Evolutionary conservation across 1,284 basidiomycete species (phyloP).

Genomic region (Hypsizygus ulmarius): DNA sequence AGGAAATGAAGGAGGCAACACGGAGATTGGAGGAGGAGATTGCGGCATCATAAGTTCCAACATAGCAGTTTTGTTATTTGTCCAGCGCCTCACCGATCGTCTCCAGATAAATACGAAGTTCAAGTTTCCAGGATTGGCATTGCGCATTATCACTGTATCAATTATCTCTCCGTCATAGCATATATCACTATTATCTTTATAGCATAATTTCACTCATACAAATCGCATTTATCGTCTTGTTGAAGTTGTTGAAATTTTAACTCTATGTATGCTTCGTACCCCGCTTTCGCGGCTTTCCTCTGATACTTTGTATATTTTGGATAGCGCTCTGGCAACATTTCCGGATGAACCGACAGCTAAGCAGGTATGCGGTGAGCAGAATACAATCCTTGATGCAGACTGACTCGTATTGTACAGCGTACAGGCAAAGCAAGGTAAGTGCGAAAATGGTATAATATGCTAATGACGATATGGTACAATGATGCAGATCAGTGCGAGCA

Average conservation of each 20-base stretch:
- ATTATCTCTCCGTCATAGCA: not conserved
- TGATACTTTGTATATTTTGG: no score
- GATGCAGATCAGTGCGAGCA: not conserved
- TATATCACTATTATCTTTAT: conserved; percentile 2
- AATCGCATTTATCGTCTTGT: not conserved
- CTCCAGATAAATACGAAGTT: not conserved
- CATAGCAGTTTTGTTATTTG: not conserved
- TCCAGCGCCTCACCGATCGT: not conserved
- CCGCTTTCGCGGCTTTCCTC: no score
- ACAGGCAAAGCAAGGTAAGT: no score
- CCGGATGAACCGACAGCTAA: no score
- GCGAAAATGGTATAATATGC: no score
- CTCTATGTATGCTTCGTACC: no score
- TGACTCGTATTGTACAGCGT: no score
- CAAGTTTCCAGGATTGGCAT: not conserved
- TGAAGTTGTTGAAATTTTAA: not conserved
- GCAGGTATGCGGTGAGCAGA: no score
- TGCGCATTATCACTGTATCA: not conserved
- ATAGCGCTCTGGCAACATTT: no score
- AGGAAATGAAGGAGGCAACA: conserved; percentile 3
- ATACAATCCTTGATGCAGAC: no score
- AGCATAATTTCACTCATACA: not conserved
- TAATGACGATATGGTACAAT: no score
- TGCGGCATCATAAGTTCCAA: not conserved
- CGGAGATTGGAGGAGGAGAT: conserved; percentile 4